phyloP scores from a whole-genome alignment of 2,329 filamentous ascomycete genomes.

The Beauveria brongniartii region DNA sequence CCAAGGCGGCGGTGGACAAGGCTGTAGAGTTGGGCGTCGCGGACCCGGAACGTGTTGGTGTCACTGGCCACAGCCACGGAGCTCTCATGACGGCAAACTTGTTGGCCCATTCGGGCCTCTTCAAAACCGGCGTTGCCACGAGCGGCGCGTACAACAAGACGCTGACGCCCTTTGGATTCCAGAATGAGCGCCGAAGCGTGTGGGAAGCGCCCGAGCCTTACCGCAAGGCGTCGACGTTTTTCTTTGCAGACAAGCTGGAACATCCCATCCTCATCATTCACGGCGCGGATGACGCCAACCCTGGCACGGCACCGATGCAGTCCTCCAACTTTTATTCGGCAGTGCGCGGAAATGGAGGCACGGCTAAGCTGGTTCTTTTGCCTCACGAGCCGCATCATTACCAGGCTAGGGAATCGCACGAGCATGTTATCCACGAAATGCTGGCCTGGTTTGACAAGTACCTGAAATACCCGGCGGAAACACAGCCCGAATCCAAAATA shows the following conservation, averaged over 20 bases:
- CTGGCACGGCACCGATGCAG: conserved; percentile 5
- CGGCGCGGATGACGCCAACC: conserved; percentile 5
- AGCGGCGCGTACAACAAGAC: conserved; percentile 9
- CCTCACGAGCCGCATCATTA: conserved; percentile 8
- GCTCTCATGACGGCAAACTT: conserved; percentile 8
- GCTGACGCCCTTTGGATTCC: conserved; percentile 8
- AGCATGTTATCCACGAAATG: conserved; percentile 4
- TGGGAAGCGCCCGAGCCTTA: conserved; percentile 8
- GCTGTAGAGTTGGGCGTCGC: conserved; percentile 49
- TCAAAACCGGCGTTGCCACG: conserved; percentile 2
- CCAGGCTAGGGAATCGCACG: conserved; percentile 2
- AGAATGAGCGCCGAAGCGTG: conserved; percentile 6
- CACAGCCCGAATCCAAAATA: not conserved
- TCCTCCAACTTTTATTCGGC: conserved; percentile 4
- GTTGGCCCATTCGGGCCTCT: conserved; percentile 1
- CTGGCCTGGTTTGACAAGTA: conserved; percentile 7
- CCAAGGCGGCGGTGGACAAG: conserved; percentile 36
- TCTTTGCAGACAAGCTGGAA: conserved; percentile 3
- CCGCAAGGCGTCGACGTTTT: conserved; percentile 1
- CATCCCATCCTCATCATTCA: conserved; percentile 2
- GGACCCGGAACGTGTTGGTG: conserved; percentile 5
- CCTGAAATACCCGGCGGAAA: not conserved
- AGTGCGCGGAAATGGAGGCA: conserved; percentile 5
- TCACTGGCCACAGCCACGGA: conserved; percentile 7
- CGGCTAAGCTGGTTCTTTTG: conserved; percentile 4